A percentile compares a stretch with the other conserved stretches of the same genome.
Conservation (phyloP, 164 flowering plant genomes). For the Umbellularia californica region DNA sequence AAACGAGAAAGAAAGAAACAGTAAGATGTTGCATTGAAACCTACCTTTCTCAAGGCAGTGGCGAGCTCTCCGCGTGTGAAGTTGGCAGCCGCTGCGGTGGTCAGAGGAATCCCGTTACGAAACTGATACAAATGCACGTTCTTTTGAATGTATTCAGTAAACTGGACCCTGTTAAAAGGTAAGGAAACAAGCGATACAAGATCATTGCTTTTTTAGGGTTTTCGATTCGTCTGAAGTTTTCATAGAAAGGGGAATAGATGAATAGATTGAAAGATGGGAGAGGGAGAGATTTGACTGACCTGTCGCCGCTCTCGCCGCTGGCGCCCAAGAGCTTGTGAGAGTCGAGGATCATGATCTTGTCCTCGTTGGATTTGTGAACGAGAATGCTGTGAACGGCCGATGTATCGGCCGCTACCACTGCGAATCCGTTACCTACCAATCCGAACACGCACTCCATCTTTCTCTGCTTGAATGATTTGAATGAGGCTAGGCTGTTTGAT, state of each 20-base stretch:
- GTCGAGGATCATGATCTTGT: conserved; percentile 90
- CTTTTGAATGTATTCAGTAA: conserved; percentile 93
- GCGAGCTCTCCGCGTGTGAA: conserved; percentile 98
- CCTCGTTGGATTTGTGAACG: conserved; percentile 90
- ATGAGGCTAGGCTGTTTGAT: too few relatives aligned
- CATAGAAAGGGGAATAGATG: not conserved
- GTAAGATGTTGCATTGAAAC: too few relatives aligned
- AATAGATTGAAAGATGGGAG: conserved; percentile 4
- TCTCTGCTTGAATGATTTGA: not conserved
- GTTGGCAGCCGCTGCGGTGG: conserved; percentile 89
- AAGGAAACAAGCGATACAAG: not conserved
- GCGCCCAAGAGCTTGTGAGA: conserved; percentile 97
- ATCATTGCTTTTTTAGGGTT: not conserved
- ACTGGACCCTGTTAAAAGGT: conserved; percentile 55
- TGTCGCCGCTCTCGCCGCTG: conserved; percentile 89
- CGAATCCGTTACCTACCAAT: conserved; percentile 80
- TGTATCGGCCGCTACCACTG: conserved; percentile 78
- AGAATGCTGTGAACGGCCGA: conserved; percentile 93
- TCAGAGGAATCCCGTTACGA: conserved; percentile 86
- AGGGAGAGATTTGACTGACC: conserved; percentile 32
- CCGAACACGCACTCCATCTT: conserved; percentile 95
- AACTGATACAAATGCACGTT: conserved; percentile 87
- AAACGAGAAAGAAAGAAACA: not conserved
- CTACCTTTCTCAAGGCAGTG: conserved; percentile 85
- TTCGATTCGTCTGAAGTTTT: not conserved